phyloP scores from a whole-genome alignment of 139 green algal species.

The Pseudopediastrum boryanum region DNA sequence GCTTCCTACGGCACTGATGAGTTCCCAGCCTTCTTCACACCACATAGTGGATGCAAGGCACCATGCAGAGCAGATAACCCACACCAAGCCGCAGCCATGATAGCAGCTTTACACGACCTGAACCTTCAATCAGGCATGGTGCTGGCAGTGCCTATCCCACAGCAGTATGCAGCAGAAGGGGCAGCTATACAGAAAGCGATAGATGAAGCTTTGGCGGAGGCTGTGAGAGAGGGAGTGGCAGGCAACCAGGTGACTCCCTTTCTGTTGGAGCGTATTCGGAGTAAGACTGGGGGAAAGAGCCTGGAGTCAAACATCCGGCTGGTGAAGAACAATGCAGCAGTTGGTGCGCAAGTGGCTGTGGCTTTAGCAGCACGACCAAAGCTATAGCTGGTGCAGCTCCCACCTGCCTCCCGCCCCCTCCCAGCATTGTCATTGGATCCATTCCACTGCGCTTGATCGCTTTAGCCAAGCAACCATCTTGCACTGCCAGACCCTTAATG shows the following conservation, averaged over 20 bases:
- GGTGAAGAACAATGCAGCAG: constrained; percentile 93
- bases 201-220: constrained; percentile 74
- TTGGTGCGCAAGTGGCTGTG: constrained; percentile 81
- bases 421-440: too few species aligned
- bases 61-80: constrained; percentile 64
- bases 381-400: too few species aligned
- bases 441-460: too few species aligned
- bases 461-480: too few species aligned
- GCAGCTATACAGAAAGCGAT: constrained; percentile 62
- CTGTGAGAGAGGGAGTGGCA: constrained; percentile 49
- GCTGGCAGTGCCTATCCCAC: constrained; percentile 86
- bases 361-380: constrained; percentile 20
- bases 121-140: constrained; percentile 67
- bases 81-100: constrained; percentile 66
- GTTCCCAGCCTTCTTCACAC: constrained; percentile 97
- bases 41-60: constrained; percentile 70
- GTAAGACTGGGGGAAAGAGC: constrained; percentile 80
- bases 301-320: constrained; percentile 94
- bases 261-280: constrained; percentile 83
- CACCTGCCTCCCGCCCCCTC: too few species aligned
- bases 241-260: constrained; percentile 92
- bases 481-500: too few species aligned
- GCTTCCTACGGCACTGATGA: constrained; percentile 79
- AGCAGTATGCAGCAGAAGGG: constrained; percentile 65
- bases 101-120: constrained; percentile 51